These are phyloP conservation scores for Rhizophora mangle DNA, from an alignment of 345 rosid species.

Conservation along the genomic window DNA sequence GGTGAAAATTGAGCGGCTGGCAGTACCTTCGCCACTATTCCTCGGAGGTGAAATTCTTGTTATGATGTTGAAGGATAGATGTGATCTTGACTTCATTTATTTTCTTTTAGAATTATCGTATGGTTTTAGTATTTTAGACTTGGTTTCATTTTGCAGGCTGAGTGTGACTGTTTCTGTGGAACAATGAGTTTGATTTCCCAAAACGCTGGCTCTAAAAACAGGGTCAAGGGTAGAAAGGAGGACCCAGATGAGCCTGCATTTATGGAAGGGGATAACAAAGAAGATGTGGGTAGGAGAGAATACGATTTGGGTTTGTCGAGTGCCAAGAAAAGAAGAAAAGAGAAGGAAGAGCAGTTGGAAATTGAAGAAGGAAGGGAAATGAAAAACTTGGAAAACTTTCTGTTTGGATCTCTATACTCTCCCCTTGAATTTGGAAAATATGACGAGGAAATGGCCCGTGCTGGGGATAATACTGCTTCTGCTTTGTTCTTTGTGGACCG, in stretches of 20 bases:
- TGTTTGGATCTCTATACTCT: conserved; percentile 75
- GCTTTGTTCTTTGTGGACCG: conserved; percentile 60
- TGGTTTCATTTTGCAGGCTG: conserved; percentile 19
- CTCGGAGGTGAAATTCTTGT: too few species aligned
- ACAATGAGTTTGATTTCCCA: conserved; percentile 72
- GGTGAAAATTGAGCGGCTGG: too few species aligned
- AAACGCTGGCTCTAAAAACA: conserved; percentile 38
- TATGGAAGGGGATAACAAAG: conserved; percentile 21
- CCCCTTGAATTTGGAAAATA: conserved; percentile 71
- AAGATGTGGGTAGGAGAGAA: conserved; percentile 30
- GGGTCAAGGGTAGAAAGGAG: conserved; percentile 32
- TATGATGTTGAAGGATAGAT: too few species aligned
- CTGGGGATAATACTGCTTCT: conserved; percentile 32
- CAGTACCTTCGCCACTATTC: too few species aligned
- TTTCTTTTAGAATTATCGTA: not conserved
- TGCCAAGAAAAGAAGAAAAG: conserved; percentile 61
- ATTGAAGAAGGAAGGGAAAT: conserved; percentile 55
- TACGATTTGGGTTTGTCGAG: conserved; percentile 31
- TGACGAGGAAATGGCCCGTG: conserved; percentile 26
- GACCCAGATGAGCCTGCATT: conserved; percentile 27
- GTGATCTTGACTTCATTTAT: too few species aligned
- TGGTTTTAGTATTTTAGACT: not conserved
- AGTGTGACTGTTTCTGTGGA: not conserved
- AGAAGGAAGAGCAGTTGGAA: conserved; percentile 41
- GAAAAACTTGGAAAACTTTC: conserved; percentile 64